These are phyloP conservation scores for Dryadomyces sulphureus DNA, from an alignment of 2,329 filamentous ascomycete genomes.

Conservation along the genomic window DNA sequence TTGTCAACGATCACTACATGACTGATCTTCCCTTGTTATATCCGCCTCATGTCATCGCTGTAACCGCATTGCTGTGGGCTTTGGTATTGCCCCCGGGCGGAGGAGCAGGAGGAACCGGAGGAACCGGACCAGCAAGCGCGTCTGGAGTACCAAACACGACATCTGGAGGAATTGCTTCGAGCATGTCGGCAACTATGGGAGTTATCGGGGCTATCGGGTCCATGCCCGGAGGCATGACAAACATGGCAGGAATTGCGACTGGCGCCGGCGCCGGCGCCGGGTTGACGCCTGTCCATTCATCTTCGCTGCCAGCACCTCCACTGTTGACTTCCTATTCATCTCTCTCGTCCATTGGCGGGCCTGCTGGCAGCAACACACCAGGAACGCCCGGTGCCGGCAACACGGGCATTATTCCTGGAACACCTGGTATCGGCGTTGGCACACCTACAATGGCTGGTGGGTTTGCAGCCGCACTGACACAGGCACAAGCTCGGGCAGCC, in stretches of 20 bases:
- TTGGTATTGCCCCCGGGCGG: conserved; percentile 57
- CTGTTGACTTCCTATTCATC: background rate
- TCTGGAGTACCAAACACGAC: background rate
- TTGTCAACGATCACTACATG: conserved; percentile 86
- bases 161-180: background rate
- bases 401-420: conserved; percentile 1
- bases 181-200: conserved; percentile 22
- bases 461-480: conserved; percentile 2
- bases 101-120: conserved; percentile 8
- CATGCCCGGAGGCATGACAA: background rate
- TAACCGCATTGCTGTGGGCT: conserved; percentile 71
- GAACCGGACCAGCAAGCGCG: background rate
- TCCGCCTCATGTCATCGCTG: conserved; percentile 75
- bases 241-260: background rate
- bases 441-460: conserved; percentile 3
- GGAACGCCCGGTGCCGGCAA: conserved; percentile 3
- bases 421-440: conserved; percentile 2
- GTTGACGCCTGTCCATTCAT: background rate
- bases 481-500: background rate
- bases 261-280: conserved; percentile 7
- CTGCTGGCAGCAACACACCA: conserved; percentile 1
- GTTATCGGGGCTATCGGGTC: background rate
- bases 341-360: background rate
- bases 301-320: background rate
- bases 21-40: conserved; percentile 80